Evolutionary conservation across 1,284 basidiomycete species (phyloP).

Genomic region (Ceratobasidium sp.): DNA sequence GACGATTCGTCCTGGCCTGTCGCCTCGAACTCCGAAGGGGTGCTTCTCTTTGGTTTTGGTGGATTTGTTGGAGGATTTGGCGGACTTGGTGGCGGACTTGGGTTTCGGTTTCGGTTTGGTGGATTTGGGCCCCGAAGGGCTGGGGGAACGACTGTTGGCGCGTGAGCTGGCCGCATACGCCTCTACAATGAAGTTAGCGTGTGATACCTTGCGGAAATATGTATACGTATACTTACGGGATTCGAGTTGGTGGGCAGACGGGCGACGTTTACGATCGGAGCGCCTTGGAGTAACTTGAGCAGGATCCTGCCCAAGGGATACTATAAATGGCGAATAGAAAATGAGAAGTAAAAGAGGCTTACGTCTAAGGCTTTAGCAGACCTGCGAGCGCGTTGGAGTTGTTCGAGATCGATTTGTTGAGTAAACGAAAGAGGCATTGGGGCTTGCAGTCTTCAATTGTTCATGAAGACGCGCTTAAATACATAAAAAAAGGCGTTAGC

Average conservation of each 20-base stretch:
- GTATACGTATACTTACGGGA: background rate
- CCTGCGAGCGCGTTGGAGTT: background rate
- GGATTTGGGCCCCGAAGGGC: background rate
- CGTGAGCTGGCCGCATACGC: background rate
- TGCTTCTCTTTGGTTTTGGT: background rate
- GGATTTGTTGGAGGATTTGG: background rate
- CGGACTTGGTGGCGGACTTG: background rate
- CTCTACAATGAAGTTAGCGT: background rate
- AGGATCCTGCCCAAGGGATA: background rate
- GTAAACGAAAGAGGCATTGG: background rate
- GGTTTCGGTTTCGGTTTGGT: background rate
- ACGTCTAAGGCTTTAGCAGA: background rate
- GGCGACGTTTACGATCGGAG: background rate
- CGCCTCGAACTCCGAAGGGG: background rate
- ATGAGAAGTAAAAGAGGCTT: background rate
- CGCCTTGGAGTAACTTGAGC: background rate
- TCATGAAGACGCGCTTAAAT: background rate
- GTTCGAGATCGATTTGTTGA: background rate
- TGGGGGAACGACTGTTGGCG: background rate
- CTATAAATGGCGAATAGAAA: background rate
- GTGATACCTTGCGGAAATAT: background rate
- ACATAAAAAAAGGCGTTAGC: background rate
- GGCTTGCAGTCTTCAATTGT: background rate
- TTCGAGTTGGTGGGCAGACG: background rate
- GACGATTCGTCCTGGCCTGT: conserved; percentile 12